These are phyloP conservation scores for Limonomyces culmigenus DNA, from an alignment of 1,284 basidiomycete species.

Conservation along the genomic window DNA sequence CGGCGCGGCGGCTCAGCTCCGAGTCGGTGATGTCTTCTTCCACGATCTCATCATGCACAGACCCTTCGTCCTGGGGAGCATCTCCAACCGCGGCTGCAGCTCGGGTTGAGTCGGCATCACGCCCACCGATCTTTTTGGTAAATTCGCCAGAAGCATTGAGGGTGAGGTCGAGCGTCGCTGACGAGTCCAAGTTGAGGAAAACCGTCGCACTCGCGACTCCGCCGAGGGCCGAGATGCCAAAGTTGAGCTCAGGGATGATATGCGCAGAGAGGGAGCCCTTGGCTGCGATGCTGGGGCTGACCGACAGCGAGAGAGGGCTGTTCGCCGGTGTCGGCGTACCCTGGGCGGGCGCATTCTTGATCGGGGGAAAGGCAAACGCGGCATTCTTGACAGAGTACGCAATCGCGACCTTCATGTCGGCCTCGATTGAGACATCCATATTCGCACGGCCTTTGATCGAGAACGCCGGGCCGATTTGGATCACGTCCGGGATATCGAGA, in stretches of 20 bases:
- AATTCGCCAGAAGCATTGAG: constrained; percentile 11
- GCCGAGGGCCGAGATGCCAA: constrained; percentile 24
- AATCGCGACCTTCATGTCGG: constrained; percentile 22
- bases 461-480: constrained; percentile 19
- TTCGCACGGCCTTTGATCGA: constrained; percentile 12
- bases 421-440: constrained; percentile 16
- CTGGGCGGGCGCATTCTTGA: constrained; percentile 1
- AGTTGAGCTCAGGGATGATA: constrained; percentile 28
- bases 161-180: constrained; percentile 18
- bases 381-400: constrained; percentile 16
- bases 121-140: not conserved
- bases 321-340: constrained; percentile 1
- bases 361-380: constrained; percentile 25
- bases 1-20: no score
- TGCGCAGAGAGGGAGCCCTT: constrained; percentile 26
- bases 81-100: not conserved
- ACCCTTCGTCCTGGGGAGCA: no score
- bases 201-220: constrained; percentile 18
- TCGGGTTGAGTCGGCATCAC: not conserved
- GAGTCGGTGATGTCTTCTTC: no score
- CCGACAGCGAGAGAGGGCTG: constrained; percentile 25
- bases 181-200: constrained; percentile 28
- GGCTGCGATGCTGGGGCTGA: constrained; percentile 19
- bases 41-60: no score
- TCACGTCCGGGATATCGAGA: constrained; percentile 19